Base-by-base conservation (phyloP, 139 green algal species). In the Desmodesmus armatus region DNA sequence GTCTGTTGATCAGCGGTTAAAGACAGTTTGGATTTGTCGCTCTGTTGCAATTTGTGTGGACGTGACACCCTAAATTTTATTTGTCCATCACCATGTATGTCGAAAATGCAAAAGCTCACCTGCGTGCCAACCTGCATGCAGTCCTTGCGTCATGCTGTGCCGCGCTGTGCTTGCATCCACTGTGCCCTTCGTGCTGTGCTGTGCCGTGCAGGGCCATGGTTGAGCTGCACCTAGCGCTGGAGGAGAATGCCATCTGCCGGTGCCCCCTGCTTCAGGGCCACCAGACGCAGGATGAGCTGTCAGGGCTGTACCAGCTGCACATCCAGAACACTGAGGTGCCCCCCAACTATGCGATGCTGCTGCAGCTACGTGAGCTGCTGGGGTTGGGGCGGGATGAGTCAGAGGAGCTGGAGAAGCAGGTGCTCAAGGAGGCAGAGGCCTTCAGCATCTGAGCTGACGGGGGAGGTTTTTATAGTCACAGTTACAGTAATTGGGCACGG, bases 371-470 rank as follows among this genome's bases (percentile, higher is more conserved):
- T 5, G 33, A 89, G 31, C 87, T 96, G 92, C 77, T 96, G 43
- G 90, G 91, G 23, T 65, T 96, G 1, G 47, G 55, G 0, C 78
- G 88, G 44, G 86, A 92, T 9, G 88, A 88, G 31, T 92, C 93
- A 2, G 92, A 95, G 70, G 66, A 79, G 65, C 90, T 95, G 21
- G 93, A 96, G 82, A 58, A 66, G 25, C 85, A 94, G 31, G 77
- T 92, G 23, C 86, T 94, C 67, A 71, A 83, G 66, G 79, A 85
- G 49, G 78, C 76, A 0, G 69, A 58, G 21, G 88, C 92, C 2
- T 94, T 93, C 78, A 88, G 70, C 60, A 94, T 94, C 9, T 94
- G n/a, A n/a, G n/a, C n/a, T n/a, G n/a, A n/a, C n/a, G n/a, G n/a
- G n/a, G n/a, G n/a, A n/a, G n/a, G n/a, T n/a, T n/a, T n/a, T n/a